Conservation (phyloP, 306 rosid species). For the Quercus aquifolioides region DNA sequence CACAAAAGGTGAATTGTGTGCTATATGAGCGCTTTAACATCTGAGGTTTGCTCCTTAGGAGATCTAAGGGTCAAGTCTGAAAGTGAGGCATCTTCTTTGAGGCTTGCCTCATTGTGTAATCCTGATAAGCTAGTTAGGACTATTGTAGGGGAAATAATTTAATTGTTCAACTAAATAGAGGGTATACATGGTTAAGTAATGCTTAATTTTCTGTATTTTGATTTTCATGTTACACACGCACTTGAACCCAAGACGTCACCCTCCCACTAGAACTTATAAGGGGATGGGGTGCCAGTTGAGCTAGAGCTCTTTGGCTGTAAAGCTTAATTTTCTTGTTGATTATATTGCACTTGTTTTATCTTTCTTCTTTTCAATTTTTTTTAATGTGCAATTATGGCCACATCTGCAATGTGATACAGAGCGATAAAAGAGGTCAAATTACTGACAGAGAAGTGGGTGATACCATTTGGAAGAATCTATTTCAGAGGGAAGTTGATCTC, state of each 20-base stretch:
- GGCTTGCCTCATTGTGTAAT: neutral
- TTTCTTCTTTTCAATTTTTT: neutral
- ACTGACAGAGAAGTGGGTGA: constrained; percentile 42
- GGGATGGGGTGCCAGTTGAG: too few relatives aligned
- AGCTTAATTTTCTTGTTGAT: constrained; percentile 7
- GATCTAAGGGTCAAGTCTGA: constrained; percentile 7
- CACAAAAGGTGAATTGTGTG: too few relatives aligned
- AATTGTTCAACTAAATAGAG: neutral
- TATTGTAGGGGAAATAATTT: neutral
- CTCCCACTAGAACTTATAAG: too few relatives aligned
- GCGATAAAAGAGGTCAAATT: constrained; percentile 53
- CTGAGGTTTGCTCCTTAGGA: neutral
- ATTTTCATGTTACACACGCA: too few relatives aligned
- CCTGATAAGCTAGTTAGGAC: neutral
- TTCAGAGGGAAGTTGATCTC: constrained; percentile 51
- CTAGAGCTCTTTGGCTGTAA: too few relatives aligned
- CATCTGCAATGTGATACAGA: constrained; percentile 44
- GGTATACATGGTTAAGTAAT: neutral
- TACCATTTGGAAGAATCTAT: constrained; percentile 52
- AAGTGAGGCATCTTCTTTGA: constrained; percentile 7
- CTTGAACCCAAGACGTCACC: too few relatives aligned
- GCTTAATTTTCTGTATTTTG: neutral
- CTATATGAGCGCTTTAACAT: too few relatives aligned
- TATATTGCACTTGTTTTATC: neutral
- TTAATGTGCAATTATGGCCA: constrained; percentile 8